Percentiles rank a stretch among this genome's conserved stretches.
Evolutionary conservation across 164 flowering plant species (phyloP).

Genomic region (Vitis vinifera): ASM3070453v1 NC_081809.1:2566001-2566500

Average conservation of each 20-base stretch:
- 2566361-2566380: conserved; percentile 42
- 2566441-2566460: neutral
- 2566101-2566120: conserved; percentile 13
- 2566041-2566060: conserved; percentile 42
- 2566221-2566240: neutral
- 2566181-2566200: neutral
- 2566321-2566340: conserved; percentile 28
- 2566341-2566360: conserved; percentile 34
- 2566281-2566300: conserved; percentile 32
- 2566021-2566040: conserved; percentile 40
- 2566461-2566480: neutral
- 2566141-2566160: no score
- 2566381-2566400: neutral
- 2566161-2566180: neutral
- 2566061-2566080: conserved; percentile 41
- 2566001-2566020: conserved; percentile 11
- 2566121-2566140: neutral
- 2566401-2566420: neutral
- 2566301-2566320: conserved; percentile 45
- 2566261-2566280: conserved; percentile 23
- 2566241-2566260: neutral
- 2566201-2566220: neutral
- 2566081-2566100: conserved; percentile 41
- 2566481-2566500: no score
- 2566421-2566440: neutral